Evolutionary conservation across 1,284 basidiomycete genomes (phyloP).

Genomic region (Ganoderma multipileum): DNA sequence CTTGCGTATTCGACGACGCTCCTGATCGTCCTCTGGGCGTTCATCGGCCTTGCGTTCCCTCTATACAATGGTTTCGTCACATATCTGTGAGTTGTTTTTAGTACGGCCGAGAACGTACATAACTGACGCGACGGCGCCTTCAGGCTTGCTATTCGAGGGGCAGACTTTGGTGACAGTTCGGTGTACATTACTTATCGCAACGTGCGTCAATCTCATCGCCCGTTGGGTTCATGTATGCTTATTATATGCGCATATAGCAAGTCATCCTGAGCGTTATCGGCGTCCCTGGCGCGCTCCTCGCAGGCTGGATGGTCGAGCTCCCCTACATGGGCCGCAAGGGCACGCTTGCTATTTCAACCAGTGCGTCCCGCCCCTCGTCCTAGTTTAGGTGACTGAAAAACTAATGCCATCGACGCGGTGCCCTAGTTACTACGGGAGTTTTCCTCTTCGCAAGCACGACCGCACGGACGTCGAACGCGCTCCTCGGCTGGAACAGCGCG

Average conservation of each 20-base stretch:
- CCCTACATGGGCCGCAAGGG: conserved; percentile 65
- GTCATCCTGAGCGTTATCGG: conserved; percentile 72
- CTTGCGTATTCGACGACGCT: conserved; percentile 68
- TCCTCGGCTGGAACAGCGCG: conserved; percentile 78
- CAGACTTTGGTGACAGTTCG: conserved; percentile 63
- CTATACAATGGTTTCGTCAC: conserved; percentile 69
- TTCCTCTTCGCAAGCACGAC: conserved; percentile 76
- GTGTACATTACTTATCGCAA: conserved; percentile 70
- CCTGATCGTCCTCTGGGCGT: conserved; percentile 65
- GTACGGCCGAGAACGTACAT: not conserved
- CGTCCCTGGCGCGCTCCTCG: conserved; percentile 67
- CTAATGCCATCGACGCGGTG: too few relatives aligned
- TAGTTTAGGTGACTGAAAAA: too few relatives aligned
- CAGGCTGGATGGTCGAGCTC: conserved; percentile 62
- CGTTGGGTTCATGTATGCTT: not conserved
- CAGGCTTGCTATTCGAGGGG: conserved; percentile 63
- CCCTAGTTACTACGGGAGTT: conserved; percentile 64
- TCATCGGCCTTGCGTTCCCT: conserved; percentile 77
- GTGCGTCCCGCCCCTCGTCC: conserved; percentile 38
- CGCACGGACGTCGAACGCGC: conserved; percentile 61
- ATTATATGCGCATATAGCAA: conserved; percentile 48
- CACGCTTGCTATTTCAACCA: conserved; percentile 64
- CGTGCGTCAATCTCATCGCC: conserved; percentile 42
- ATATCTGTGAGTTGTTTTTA: conserved; percentile 53
- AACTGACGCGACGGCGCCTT: not conserved